Evolutionary conservation across 2,329 filamentous ascomycete genomes (phyloP).

Genomic region (Diaporthe sp.): DNA sequence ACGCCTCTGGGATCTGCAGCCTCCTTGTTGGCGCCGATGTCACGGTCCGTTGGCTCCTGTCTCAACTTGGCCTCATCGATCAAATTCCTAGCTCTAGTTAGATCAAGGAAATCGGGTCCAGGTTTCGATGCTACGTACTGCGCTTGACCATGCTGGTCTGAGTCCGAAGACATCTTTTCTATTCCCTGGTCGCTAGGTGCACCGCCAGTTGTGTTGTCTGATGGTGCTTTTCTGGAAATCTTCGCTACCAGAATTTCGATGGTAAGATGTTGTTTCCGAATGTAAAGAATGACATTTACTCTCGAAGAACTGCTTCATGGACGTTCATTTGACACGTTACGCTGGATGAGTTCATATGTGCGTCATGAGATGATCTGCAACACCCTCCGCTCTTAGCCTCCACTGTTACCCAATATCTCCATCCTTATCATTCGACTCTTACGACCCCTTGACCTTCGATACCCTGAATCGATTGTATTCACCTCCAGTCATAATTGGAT

Average conservation of each 20-base stretch:
- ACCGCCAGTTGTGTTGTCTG: neutral
- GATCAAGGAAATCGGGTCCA: too few relatives aligned
- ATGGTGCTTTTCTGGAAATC: constrained; percentile 5
- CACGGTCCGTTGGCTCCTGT: constrained; percentile 32
- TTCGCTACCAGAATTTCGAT: neutral
- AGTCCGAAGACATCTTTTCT: neutral
- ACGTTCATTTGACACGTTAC: neutral
- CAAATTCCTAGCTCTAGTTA: constrained; percentile 22
- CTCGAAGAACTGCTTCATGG: neutral
- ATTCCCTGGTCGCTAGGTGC: neutral
- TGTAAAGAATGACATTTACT: neutral
- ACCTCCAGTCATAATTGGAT: constrained; percentile 50
- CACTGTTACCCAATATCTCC: neutral
- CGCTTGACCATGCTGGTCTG: constrained; percentile 14
- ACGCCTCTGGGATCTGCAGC: constrained; percentile 5
- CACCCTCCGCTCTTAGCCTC: neutral
- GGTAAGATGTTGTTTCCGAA: neutral
- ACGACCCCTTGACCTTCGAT: neutral
- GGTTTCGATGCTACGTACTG: neutral
- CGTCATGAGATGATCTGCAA: constrained; percentile 32
- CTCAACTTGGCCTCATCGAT: constrained; percentile 29
- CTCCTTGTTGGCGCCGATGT: constrained; percentile 32
- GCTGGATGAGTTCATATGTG: neutral
- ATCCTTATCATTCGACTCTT: neutral
- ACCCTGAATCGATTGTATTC: constrained; percentile 48